These are phyloP conservation scores for Leucosporidium yakuticum DNA, from an alignment of 768 basidiomycete genomes.

Conservation along the genomic window DNA sequence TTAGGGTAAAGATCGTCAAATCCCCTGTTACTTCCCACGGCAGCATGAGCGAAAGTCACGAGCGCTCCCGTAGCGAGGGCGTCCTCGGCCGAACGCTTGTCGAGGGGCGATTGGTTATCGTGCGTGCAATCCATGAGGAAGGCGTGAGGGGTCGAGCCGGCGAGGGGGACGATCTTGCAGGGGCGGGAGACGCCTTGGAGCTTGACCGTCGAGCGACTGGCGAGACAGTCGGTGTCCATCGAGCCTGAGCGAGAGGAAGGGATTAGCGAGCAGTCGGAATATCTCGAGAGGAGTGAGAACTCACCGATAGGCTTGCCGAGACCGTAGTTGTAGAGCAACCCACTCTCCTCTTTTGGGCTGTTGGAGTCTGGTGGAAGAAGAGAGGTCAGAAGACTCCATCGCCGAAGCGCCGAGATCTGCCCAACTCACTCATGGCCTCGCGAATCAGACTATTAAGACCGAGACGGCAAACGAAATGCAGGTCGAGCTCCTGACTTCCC, in stretches of 20 bases:
- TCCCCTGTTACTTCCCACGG: slow-evolving; percentile 88
- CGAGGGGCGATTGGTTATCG: slow-evolving; percentile 86
- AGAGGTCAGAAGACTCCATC: neutral
- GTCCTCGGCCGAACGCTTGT: slow-evolving; percentile 90
- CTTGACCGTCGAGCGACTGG: slow-evolving; percentile 64
- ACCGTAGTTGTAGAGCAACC: slow-evolving; percentile 81
- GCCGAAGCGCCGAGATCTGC: no score
- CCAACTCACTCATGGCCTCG: slow-evolving; percentile 82
- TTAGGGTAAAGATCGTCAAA: slow-evolving; percentile 97
- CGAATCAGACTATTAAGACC: slow-evolving; percentile 90
- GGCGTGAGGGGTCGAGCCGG: slow-evolving; percentile 84
- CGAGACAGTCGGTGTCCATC: slow-evolving; percentile 84
- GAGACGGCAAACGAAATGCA: slow-evolving; percentile 79
- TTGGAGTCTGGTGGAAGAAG: slow-evolving; percentile 39
- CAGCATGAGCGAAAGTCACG: slow-evolving; percentile 82
- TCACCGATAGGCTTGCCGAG: slow-evolving; percentile 85
- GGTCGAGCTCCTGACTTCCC: slow-evolving; percentile 87
- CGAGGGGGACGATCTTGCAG: slow-evolving; percentile 68
- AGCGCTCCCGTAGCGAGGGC: slow-evolving; percentile 88
- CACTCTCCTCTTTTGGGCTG: slow-evolving; percentile 83
- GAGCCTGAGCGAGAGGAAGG: slow-evolving; percentile 56
- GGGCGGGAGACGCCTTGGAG: slow-evolving; percentile 71
- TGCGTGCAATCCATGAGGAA: slow-evolving; percentile 93
- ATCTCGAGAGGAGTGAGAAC: slow-evolving; percentile 32
- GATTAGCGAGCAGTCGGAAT: neutral